These are phyloP conservation scores for Candida incommunis DNA, from an alignment of 805 yeast genomes.

Conservation along the genomic window DNA sequence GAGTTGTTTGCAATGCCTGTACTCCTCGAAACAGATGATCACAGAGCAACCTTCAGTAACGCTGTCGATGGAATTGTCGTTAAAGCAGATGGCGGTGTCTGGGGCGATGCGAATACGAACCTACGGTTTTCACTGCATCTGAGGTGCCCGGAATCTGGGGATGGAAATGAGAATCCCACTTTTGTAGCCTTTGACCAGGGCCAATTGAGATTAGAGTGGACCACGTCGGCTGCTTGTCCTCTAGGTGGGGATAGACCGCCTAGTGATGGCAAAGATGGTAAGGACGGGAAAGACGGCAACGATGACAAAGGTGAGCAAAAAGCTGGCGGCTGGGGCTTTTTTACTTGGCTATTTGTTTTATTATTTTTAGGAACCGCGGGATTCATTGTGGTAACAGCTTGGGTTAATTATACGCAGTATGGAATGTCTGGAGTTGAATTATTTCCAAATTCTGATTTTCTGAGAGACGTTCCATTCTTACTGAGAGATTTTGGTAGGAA, in stretches of 20 bases:
- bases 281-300: slow-evolving; percentile 16
- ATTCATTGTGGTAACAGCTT: slow-evolving; percentile 60
- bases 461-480: slow-evolving; percentile 61
- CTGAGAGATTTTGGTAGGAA: slow-evolving; percentile 61
- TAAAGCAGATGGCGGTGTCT: slow-evolving; percentile 36
- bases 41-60: slow-evolving; percentile 10
- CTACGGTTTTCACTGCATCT: slow-evolving; percentile 21
- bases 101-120: slow-evolving; percentile 47
- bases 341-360: slow-evolving; percentile 72
- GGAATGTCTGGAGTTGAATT: slow-evolving; percentile 49
- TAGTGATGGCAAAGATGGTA: slow-evolving; percentile 18
- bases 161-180: neutral
- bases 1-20: slow-evolving; percentile 48
- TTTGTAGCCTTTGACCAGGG: slow-evolving; percentile 11
- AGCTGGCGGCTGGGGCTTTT: slow-evolving; percentile 59
- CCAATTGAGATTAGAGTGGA: slow-evolving; percentile 9
- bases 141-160: slow-evolving; percentile 13
- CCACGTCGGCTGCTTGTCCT: slow-evolving; percentile 13
- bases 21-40: slow-evolving; percentile 18
- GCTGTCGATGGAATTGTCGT: slow-evolving; percentile 19
- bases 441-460: slow-evolving; percentile 25
- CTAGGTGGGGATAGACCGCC: slow-evolving; percentile 16
- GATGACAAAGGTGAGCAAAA: slow-evolving; percentile 17
- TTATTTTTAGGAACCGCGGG: slow-evolving; percentile 54
- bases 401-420: slow-evolving; percentile 61